Evolutionary conservation across 2,329 filamentous ascomycete genomes (phyloP), one percentile per base, ranked within the genome.

Genomic region (Epichloe typhina): DNA sequence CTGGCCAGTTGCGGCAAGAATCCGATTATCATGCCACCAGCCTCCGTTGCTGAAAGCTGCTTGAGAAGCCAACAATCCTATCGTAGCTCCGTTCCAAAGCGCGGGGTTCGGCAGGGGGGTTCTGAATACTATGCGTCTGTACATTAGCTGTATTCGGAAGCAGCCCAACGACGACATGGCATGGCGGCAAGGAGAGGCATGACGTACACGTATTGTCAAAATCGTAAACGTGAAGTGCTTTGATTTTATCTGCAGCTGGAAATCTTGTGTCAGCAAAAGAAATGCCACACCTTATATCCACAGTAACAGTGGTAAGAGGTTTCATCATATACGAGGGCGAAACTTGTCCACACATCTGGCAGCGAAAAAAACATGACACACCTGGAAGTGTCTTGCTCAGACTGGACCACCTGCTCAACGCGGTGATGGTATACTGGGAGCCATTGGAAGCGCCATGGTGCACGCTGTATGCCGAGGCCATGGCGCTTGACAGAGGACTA

Each of bases 11-110:
- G 90, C 83, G 11, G 84, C 81, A 23, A 98, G 80, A 55, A 98
- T 90, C 55, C 80, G 81, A 42, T 81, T 79, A 62, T 97, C 90
- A 67, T 98, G 93, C 93, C 93, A 98, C 93, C 93, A 98, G 55
- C 91, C 89, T 57, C 90, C 91, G 57, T 84, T 86, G 54, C 82
- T 72, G 59, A 97, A 87, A 49, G 79, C 75, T 56, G 94, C 86
- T 56, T 86, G 83, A 45, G 76, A 82, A 53, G 86, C 82, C 11
- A 98, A 74, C 53, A 82, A 76, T 46, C 88, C 88, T 47, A 95
- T 80, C 0, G 88, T 91, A 35, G 76, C 73, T 1, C 79, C 79
- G 57, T 84, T 85, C 93, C 93, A 98, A 62, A 98, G 67, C 58
- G 88, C 84, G 3, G 83, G 80, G 62, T 96, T 97, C 1, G 93